A percentile compares a stretch with the other conserved stretches of the same genome.
Conservation (phyloP, 352 stramenopile species). For the Globisporangium camurandrum region DNA sequence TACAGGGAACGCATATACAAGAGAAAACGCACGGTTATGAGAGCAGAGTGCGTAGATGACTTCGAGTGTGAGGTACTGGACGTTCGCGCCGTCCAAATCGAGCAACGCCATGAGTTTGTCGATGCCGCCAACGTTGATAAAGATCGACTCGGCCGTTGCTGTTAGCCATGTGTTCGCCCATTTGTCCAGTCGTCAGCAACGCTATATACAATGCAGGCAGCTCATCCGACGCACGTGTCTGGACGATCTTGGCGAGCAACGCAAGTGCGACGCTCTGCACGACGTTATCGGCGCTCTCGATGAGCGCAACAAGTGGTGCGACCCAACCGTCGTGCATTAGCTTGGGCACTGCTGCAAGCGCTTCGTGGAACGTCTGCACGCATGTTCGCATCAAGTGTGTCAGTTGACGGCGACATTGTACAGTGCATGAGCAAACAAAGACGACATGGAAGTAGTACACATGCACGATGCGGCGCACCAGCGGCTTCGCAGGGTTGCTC, state of each 20-base stretch:
- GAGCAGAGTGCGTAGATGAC: conserved; percentile 44
- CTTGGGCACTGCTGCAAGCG: conserved; percentile 33
- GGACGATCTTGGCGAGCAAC: conserved; percentile 42
- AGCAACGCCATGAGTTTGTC: conserved; percentile 38
- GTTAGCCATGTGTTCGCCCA: too few relatives aligned
- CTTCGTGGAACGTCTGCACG: conserved; percentile 32
- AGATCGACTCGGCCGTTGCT: conserved; percentile 40
- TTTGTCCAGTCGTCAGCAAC: too few relatives aligned
- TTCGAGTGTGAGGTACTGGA: conserved; percentile 35
- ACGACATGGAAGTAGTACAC: too few relatives aligned
- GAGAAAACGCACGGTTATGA: conserved; percentile 34
- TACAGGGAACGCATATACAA: too few relatives aligned
- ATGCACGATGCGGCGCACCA: conserved; percentile 13
- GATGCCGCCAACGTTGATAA: conserved; percentile 39
- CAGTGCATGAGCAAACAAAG: neutral
- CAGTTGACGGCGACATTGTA: conserved; percentile 1
- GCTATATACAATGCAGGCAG: too few relatives aligned
- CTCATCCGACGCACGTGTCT: conserved; percentile 35
- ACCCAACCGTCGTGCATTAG: conserved; percentile 65
- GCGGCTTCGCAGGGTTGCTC: conserved; percentile 11
- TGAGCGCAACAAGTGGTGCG: conserved; percentile 45
- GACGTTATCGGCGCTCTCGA: conserved; percentile 40
- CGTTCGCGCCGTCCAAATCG: conserved; percentile 20
- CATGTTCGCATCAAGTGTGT: neutral
- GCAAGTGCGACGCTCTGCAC: conserved; percentile 39